These are phyloP conservation scores for Beta lomatogona DNA, from an alignment of 179 eudicot genomes.

Conservation along the genomic window DNA sequence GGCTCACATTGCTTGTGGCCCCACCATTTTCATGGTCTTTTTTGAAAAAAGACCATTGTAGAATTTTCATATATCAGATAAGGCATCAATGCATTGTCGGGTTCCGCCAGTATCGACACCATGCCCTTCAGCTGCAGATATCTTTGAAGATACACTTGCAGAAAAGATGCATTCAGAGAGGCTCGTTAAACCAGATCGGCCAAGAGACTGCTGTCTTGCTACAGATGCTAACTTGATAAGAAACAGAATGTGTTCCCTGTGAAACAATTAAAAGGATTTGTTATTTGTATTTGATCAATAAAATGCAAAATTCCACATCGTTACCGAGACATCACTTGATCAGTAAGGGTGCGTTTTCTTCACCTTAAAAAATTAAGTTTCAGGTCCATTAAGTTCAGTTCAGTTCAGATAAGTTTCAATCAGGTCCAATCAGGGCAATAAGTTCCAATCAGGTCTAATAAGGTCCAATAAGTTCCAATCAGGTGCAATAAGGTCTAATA, in stretches of 20 bases:
- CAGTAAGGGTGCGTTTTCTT: too few species aligned
- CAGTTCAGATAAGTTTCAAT: too few species aligned
- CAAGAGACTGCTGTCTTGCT: constrained; percentile 63
- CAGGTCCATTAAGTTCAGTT: too few species aligned
- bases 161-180: constrained; percentile 70
- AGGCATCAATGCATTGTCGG: constrained; percentile 28
- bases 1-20: too few species aligned
- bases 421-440: too few species aligned
- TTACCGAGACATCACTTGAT: not conserved
- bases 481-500: too few species aligned
- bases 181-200: constrained; percentile 88
- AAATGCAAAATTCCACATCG: not conserved
- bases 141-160: constrained; percentile 61
- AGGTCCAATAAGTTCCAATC: too few species aligned
- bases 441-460: too few species aligned
- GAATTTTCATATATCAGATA: constrained; percentile 13
- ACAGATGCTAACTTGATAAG: constrained; percentile 65
- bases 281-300: not conserved
- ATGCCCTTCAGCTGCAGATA: constrained; percentile 35
- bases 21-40: too few species aligned
- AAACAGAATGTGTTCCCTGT: constrained; percentile 67
- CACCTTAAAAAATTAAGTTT: too few species aligned
- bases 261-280: constrained; percentile 9
- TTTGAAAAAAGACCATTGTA: too few species aligned
- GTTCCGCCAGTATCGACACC: constrained; percentile 21